Evolutionary conservation across 257 asterid genomes (phyloP), one percentile per base, ranked within the genome.

Genomic region (Nicotiana otophora): DNA sequence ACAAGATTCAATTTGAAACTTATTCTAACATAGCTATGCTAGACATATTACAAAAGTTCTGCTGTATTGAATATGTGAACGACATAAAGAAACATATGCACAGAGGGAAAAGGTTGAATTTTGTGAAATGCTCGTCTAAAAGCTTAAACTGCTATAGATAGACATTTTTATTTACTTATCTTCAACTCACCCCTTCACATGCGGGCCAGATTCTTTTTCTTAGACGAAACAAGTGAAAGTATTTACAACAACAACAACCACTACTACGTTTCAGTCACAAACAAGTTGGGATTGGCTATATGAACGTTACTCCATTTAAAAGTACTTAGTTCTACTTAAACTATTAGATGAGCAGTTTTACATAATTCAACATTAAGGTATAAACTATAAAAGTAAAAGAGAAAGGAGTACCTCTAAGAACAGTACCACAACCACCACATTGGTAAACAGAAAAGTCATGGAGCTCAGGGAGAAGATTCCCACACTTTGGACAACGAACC

Each of bases 401-500:
- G 14, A 62, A 28, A 12, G 12, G 5, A 30, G 23, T 88, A 95
- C 99, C 98, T 91, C 84, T 85, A 34, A 95, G 97, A 91, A 92
- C 97, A 74, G 98, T 90, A 79, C 92, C 96, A 80, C 99, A 93
- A 83, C 97, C 99, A 75, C 98, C 99, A 86, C 99, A 95, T 87
- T 90, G 92, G 87, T 93, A 95, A 80, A 95, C 91, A 85, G 99
- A 89, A 87, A 90, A 87, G 67, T 90, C 95, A 61, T 96, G 95
- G 31, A 89, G 93, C 89, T 93, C 97, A 2, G 92, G 90, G 1
- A 95, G 97, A 81, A 93, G 93, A 90, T 93, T 93, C 76, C 89
- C 99, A 83, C 98, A 95, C 86, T 95, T 93, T 58, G 99, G 99
- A 89, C 99, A 95, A 78, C 97, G 98, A 75, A 95, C 97, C 84